Conservation (phyloP, 495 filamentous ascomycete genomes). For the Penicillium manginii region DNA sequence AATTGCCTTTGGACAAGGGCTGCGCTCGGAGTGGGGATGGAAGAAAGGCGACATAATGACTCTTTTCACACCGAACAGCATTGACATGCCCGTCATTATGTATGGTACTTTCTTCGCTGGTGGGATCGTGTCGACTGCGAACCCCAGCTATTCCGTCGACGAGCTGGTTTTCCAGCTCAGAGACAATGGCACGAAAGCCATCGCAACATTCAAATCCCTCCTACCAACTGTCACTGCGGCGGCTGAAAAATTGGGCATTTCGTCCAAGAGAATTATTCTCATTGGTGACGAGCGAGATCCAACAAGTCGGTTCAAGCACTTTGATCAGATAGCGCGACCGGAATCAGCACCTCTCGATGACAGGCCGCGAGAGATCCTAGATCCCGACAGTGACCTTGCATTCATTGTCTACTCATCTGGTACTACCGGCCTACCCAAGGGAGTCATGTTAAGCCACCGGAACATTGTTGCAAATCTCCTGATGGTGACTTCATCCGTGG, state of each 20-base stretch:
- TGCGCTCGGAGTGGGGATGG: slow-evolving; percentile 55
- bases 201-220: slow-evolving; percentile 69
- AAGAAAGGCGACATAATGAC: slow-evolving; percentile 72
- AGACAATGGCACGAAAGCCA: slow-evolving; percentile 68
- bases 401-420: slow-evolving; percentile 80
- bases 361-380: slow-evolving; percentile 27
- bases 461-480: slow-evolving; percentile 74
- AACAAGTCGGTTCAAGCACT: slow-evolving; percentile 11
- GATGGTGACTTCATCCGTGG: slow-evolving; percentile 58
- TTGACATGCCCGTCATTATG: slow-evolving; percentile 65
- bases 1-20: slow-evolving; percentile 70
- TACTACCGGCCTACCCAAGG: slow-evolving; percentile 85
- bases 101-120: slow-evolving; percentile 82
- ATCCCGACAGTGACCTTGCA: slow-evolving; percentile 46
- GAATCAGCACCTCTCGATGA: neutral
- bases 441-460: slow-evolving; percentile 76
- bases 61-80: slow-evolving; percentile 66
- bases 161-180: slow-evolving; percentile 81
- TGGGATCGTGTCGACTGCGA: slow-evolving; percentile 75
- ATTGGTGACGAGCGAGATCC: neutral
- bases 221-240: slow-evolving; percentile 62
- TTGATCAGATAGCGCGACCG: slow-evolving; percentile 52
- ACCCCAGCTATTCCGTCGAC: slow-evolving; percentile 75
- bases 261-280: neutral
- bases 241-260: slow-evolving; percentile 57